These are phyloP conservation scores for Aspergillus brasiliensis DNA, from an alignment of 2,329 filamentous ascomycete genomes.

Conservation along the genomic window DNA sequence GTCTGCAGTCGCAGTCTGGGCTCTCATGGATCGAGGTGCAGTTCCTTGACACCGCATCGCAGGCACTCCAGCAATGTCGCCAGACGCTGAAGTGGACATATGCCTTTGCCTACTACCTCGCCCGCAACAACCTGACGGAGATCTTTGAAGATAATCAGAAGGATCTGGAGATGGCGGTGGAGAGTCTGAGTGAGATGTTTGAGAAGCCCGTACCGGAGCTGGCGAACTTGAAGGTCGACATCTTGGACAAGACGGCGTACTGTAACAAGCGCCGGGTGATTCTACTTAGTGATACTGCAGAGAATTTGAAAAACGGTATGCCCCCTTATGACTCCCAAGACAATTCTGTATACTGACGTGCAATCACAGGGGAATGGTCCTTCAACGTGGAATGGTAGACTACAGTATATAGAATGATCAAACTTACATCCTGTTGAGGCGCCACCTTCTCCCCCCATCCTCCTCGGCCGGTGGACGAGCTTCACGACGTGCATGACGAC, in stretches of 20 bases:
- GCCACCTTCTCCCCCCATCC: background rate
- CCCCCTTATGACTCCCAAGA: background rate
- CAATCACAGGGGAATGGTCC: slow-evolving; percentile 44
- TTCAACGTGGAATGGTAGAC: slow-evolving; percentile 48
- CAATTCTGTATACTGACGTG: background rate
- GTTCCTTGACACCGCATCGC: slow-evolving; percentile 89
- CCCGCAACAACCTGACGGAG: slow-evolving; percentile 89
- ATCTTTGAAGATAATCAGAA: slow-evolving; percentile 99
- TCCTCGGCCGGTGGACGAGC: slow-evolving; percentile 5
- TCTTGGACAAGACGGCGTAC: slow-evolving; percentile 97
- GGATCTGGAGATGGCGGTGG: slow-evolving; percentile 94
- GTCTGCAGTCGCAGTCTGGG: slow-evolving; percentile 86
- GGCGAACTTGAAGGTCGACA: slow-evolving; percentile 86
- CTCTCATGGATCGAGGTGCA: slow-evolving; percentile 99
- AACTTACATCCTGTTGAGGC: background rate
- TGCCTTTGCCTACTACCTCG: slow-evolving; percentile 97
- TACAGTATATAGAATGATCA: slow-evolving; percentile 23
- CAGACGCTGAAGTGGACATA: slow-evolving; percentile 99
- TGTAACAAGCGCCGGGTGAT: slow-evolving; percentile 92
- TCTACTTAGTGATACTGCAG: slow-evolving; percentile 85
- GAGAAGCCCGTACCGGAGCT: slow-evolving; percentile 93
- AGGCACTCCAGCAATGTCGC: slow-evolving; percentile 92
- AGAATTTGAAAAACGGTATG: slow-evolving; percentile 82
- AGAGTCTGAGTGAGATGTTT: slow-evolving; percentile 98
- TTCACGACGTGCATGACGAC: slow-evolving; percentile 31